Conservation (phyloP, 345 rosid species). For the Eucalyptus sp. region DNA sequence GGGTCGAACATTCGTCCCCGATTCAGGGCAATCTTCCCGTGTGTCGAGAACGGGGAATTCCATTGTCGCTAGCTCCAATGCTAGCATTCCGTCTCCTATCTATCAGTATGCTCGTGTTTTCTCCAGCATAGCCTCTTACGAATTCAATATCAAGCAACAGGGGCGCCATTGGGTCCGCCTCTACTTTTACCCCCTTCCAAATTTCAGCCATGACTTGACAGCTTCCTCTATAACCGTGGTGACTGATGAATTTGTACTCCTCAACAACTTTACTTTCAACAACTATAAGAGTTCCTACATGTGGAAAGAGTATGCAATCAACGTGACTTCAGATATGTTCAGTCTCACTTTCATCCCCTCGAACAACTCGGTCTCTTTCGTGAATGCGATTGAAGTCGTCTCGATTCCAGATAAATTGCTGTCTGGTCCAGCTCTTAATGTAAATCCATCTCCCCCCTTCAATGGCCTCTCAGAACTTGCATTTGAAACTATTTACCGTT, state of each 20-base stretch:
- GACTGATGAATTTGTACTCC: constrained; percentile 74
- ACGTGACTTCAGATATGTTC: constrained; percentile 54
- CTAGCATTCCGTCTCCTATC: constrained; percentile 40
- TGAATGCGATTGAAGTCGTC: constrained; percentile 89
- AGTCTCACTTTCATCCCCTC: constrained; percentile 60
- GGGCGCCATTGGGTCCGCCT: constrained; percentile 99
- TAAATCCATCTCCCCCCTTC: constrained; percentile 47
- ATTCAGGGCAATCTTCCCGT: constrained; percentile 45
- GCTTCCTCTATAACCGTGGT: constrained; percentile 55
- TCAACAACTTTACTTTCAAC: constrained; percentile 75
- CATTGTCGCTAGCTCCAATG: constrained; percentile 26
- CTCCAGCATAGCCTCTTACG: constrained; percentile 55
- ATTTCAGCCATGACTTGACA: constrained; percentile 37
- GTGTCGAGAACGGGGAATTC: constrained; percentile 43
- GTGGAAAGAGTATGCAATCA: constrained; percentile 91
- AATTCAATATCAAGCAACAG: constrained; percentile 42
- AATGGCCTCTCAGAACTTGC: constrained; percentile 65
- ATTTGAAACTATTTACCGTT: constrained; percentile 75
- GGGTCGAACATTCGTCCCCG: constrained; percentile 79
- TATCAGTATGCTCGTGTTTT: constrained; percentile 82
- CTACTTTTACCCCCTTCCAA: constrained; percentile 61
- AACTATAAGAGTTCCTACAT: constrained; percentile 38
- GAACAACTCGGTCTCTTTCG: constrained; percentile 67
- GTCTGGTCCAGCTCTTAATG: constrained; percentile 63
- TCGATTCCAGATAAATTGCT: constrained; percentile 70